These are phyloP conservation scores for Alternaria conjuncta DNA, from an alignment of 2,329 filamentous ascomycete genomes.

Conservation along the genomic window DNA sequence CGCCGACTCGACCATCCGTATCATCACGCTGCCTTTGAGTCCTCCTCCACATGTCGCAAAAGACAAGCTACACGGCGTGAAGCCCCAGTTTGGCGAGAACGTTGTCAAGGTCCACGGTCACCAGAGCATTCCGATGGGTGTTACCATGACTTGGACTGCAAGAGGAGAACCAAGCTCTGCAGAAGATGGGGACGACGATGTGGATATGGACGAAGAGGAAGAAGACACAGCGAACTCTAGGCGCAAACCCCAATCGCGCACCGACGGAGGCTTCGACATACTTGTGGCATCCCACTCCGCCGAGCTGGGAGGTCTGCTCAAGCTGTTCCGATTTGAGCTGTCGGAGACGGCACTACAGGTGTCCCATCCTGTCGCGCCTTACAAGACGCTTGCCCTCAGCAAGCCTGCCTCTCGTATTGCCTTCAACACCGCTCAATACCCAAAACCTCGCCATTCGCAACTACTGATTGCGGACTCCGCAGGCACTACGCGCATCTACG, in stretches of 20 bases:
- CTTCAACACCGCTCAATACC: constrained; percentile 62
- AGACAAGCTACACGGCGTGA: constrained; percentile 26
- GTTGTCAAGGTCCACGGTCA: constrained; percentile 58
- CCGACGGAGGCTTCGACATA: constrained; percentile 46
- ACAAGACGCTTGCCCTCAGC: constrained; percentile 56
- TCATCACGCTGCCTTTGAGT: constrained; percentile 62
- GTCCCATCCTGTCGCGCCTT: constrained; percentile 50
- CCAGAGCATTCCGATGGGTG: constrained; percentile 58
- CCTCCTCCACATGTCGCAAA: constrained; percentile 56
- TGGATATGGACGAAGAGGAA: constrained; percentile 43
- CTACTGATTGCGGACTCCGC: constrained; percentile 62
- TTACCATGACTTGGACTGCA: constrained; percentile 61
- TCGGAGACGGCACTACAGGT: constrained; percentile 45
- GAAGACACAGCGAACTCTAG: constrained; percentile 24
- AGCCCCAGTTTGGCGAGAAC: constrained; percentile 52
- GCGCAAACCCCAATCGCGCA: constrained; percentile 20
- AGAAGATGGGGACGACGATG: constrained; percentile 40
- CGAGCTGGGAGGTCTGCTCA: constrained; percentile 49
- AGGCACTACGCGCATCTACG: constrained; percentile 65
- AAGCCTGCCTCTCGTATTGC: constrained; percentile 58
- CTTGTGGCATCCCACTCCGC: constrained; percentile 51
- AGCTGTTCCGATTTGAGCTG: constrained; percentile 51
- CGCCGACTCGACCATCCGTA: constrained; percentile 61
- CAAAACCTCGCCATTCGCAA: constrained; percentile 60
- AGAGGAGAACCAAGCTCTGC: constrained; percentile 24